These are phyloP conservation scores for Babesia gibsoni DNA, from an alignment of 169 alveolate species.

Conservation along the genomic window DNA sequence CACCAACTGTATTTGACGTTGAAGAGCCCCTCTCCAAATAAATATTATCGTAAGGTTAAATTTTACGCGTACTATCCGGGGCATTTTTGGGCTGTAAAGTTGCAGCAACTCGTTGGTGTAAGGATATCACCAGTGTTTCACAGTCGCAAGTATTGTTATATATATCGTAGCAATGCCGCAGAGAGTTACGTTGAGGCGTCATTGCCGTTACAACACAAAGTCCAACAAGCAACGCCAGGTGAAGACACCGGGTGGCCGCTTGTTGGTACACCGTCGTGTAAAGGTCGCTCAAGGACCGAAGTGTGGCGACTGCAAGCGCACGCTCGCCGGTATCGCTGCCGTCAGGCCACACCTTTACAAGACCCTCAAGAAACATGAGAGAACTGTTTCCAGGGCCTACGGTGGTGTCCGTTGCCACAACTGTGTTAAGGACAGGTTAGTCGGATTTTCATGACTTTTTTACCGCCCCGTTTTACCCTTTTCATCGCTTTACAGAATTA, in stretches of 20 bases:
- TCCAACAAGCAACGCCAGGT: constrained; percentile 83
- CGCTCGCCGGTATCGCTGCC: constrained; percentile 75
- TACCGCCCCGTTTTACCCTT: background rate
- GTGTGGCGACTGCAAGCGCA: constrained; percentile 79
- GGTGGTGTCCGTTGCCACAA: constrained; percentile 85
- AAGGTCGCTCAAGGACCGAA: constrained; percentile 79
- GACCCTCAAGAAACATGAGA: constrained; percentile 70
- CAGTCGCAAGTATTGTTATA: background rate
- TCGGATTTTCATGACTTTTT: background rate
- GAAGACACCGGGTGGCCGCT: constrained; percentile 87
- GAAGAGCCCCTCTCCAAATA: too few relatives aligned
- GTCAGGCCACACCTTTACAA: constrained; percentile 75
- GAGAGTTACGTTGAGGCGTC: constrained; percentile 86
- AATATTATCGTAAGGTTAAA: background rate
- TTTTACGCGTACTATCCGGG: too few relatives aligned
- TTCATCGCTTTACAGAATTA: constrained; percentile 64
- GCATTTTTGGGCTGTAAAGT: background rate
- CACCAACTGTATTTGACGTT: too few relatives aligned
- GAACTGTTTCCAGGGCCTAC: constrained; percentile 88
- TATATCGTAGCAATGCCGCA: constrained; percentile 75
- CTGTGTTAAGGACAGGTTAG: constrained; percentile 77
- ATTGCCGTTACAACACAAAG: constrained; percentile 81
- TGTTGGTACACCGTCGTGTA: constrained; percentile 71
- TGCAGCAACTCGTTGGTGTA: constrained; percentile 1
- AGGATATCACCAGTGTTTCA: background rate